Base-by-base conservation (phyloP, 495 filamentous ascomycete genomes). In the Hypoxylon lenormandii region DNA sequence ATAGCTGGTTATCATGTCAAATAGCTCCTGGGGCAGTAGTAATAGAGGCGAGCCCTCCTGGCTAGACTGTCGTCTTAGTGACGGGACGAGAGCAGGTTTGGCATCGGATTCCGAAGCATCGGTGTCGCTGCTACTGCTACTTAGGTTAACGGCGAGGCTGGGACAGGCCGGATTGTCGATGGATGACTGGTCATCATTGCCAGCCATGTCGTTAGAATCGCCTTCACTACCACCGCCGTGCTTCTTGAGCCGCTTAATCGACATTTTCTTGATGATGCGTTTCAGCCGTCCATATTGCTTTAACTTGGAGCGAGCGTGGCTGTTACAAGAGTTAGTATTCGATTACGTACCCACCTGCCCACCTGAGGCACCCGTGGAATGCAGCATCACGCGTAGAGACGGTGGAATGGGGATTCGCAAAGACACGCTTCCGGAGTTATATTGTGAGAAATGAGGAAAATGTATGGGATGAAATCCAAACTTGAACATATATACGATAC, bases 21-120 rank as follows among this genome's bases (percentile, higher is more conserved):
- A 72, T n/a, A 72, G 26, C 26, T 72, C 69, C 36, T 72, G 69
- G 3, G 69, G 69, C 40, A 72, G 69, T 38, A 50, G 53, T 7
- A 72, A 38, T 33, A 72, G 42, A 19, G 43, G 22, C 16, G 54
- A 47, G 33, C 18, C n/a, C 7, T 57, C 48, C 19, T 45, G 48
- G 19, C 47, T n/a, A 6, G 47, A 15, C 37, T 3, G 45, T 19
- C 1, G 2, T 16, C 33, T 10, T 22, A 30, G 21, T 12, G 30
- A 33, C 21, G 7, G 33, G 4, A 36, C 19, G 40, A 40, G 10
- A 21, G 15, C 51, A 45, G 22, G 30, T 19, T 58, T 49, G 6
- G 23, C 16, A 10, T 36, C 28, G 3, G 21, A 23, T 21, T 51
- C 37, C 21, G 33, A 21, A 42, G 46, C 26, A 37, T 47, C 43